Evolutionary conservation across 805 yeast genomes (phyloP), one percentile per base, ranked within the genome.

Genomic region (Yarrowia divulgata): DNA sequence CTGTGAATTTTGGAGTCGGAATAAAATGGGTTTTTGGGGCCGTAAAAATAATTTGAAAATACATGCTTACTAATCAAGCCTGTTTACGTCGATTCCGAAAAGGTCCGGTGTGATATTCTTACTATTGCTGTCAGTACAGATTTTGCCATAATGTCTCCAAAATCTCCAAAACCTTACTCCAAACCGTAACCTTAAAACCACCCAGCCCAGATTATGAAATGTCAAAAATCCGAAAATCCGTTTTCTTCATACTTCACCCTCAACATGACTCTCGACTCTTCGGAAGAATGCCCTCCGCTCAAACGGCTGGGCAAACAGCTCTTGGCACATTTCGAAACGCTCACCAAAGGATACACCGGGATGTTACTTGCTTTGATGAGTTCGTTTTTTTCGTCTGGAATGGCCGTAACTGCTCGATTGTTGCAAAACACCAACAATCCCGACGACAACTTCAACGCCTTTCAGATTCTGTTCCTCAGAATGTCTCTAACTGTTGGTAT

Each of bases 391-490:
- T 90, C 90, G 76, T 87, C 93, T 1, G 76, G 88, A 35, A 91
- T 91, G 97, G 84, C 89, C 7, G 84, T 89, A 8, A 84, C 90
- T 5, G 89, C 96, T 72, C 89, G 91, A 75, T 78, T 91, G n/a
- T 78, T 91, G 63, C 90, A 88, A 71, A 85, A 90, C 0, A 12
- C 32, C 5, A 8, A 4, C 34, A 90, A 88, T 72, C 80, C 84
- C 18, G 87, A 83, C 68, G 85, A 87, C 68, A 90, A 91, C 7
- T 84, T 91, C 72, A 88, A 89, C 74, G 96, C 97, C 0, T 77
- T 90, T 40, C 97, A 92, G 77, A 89, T 93, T 68, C 80, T 93
- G 48, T 84, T 91, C 72, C 87, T 85, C 2, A 83, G 98, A 69
- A 92, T 91, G 97, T 68, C 79, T 29, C 84, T 91, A 70, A 93